phyloP scores from a whole-genome alignment of 148 eudicot species.

The Persicaria maculosa region DNA sequence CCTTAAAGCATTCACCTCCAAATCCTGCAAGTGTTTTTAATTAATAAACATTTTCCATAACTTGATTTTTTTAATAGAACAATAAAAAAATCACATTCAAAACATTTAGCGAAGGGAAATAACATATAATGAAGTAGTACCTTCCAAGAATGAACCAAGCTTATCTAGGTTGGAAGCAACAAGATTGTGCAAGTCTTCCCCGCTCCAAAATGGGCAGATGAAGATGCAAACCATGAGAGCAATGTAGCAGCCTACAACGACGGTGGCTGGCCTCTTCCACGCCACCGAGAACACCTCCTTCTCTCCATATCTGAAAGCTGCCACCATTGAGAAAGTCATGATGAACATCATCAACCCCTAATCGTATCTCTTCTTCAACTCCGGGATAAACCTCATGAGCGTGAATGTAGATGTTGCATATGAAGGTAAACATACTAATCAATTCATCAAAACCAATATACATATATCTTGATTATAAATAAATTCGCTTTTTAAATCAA shows the following conservation, averaged over 20 bases:
- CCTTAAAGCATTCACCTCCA: conserved; percentile 48
- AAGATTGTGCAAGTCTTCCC: conserved; percentile 56
- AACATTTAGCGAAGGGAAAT: too few relatives aligned
- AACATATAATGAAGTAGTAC: conserved; percentile 15
- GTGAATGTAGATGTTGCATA: conserved; percentile 37
- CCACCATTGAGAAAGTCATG: conserved; percentile 46
- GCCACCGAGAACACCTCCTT: conserved; percentile 48
- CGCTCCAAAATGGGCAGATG: conserved; percentile 75
- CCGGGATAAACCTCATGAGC: conserved; percentile 41
- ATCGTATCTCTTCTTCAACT: conserved; percentile 58
- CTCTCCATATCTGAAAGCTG: conserved; percentile 47
- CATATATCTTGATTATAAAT: background rate
- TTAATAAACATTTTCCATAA: background rate
- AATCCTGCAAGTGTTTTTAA: conserved; percentile 26
- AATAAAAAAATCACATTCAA: background rate
- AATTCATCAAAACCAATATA: background rate
- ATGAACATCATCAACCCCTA: conserved; percentile 61
- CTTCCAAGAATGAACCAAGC: conserved; percentile 46
- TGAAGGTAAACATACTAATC: background rate
- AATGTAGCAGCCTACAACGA: conserved; percentile 36
- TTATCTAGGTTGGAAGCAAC: conserved; percentile 34
- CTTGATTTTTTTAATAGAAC: background rate
- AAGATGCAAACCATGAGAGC: conserved; percentile 36
- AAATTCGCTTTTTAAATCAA: too few relatives aligned
- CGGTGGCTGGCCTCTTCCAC: conserved; percentile 33